These are phyloP conservation scores for Scheffersomyces parashehatae DNA, from an alignment of 1,139 yeast genomes.

Conservation along the genomic window DNA sequence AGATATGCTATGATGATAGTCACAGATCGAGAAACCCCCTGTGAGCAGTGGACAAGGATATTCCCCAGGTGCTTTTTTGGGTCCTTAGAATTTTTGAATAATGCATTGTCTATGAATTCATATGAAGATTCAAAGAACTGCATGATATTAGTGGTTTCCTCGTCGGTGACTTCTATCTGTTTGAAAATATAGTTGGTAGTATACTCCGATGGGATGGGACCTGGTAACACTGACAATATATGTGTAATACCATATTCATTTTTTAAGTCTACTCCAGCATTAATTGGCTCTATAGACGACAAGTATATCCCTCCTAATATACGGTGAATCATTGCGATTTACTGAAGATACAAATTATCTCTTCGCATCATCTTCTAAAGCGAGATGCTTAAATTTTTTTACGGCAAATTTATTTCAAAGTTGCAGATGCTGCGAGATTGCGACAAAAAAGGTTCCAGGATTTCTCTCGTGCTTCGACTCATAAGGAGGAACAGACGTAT, in stretches of 20 bases:
- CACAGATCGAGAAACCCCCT: constrained; percentile 84
- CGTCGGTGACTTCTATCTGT: constrained; percentile 73
- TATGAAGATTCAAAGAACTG: constrained; percentile 61
- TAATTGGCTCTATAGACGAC: constrained; percentile 59
- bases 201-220: constrained; percentile 56
- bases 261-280: constrained; percentile 41
- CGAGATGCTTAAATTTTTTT: no score
- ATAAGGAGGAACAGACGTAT: no score
- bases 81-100: constrained; percentile 40
- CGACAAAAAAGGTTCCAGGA: no score
- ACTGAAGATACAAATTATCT: no score
- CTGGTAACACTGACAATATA: constrained; percentile 67
- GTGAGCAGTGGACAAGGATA: constrained; percentile 72
- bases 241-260: constrained; percentile 58
- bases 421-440: no score
- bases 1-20: constrained; percentile 73
- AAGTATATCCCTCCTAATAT: constrained; percentile 66
- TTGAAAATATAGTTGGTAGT: constrained; percentile 51
- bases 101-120: constrained; percentile 65
- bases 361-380: no score
- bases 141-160: constrained; percentile 59
- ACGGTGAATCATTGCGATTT: constrained; percentile 31
- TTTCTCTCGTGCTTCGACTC: no score
- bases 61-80: constrained; percentile 44
- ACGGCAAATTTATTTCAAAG: no score